Evolutionary conservation across 352 stramenopile species (phyloP), one percentile per base, ranked within the genome.

Genomic region (Plasmopara muralis): DNA sequence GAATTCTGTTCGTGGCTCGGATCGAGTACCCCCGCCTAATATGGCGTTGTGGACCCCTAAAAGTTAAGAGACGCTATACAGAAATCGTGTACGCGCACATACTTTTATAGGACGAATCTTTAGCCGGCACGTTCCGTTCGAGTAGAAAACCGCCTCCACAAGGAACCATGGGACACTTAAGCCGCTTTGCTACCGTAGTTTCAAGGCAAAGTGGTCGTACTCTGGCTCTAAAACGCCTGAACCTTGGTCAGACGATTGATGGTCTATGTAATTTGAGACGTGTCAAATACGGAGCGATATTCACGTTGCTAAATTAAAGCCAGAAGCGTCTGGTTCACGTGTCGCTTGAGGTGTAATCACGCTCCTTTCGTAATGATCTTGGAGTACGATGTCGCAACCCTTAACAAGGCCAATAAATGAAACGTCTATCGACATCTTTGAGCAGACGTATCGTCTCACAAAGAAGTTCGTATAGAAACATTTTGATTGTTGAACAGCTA

Each of bases 21-120:
- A 85, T 67, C 0, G 74, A 70, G 43, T 83, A 85, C 0, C 72
- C n/a, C 68, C 5, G 68, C 68, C 62, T 85, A 85, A 46, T 81
- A 85, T 28, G 68, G 68, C 45, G 16, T 70, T 55, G 13, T 66
- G 58, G 18, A 78, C 53, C 4, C 66, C 58, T 9, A 57, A 50
- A 57, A 83, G 65, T 47, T 82, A 61, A n/a, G 64, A 62, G 42
- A 85, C 83, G 15, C 72, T 85, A 67, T 15, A 66, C 72, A 68
- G 81, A 85, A 13, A 79, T 41, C 9, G 53, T 71, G 55, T 82
- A 68, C 37, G 66, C 50, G 39, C 74, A 85, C 44, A 83, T 68
- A 56, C 69, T 76, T 29, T 51, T 2, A 56, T 37, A 9, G 47
- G 66, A 16, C 31, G 49, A 31, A 42, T 62, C 13, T 43, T 54